Conservation (phyloP, 139 green algal species). For the Yamagishiella unicocca region DNA sequence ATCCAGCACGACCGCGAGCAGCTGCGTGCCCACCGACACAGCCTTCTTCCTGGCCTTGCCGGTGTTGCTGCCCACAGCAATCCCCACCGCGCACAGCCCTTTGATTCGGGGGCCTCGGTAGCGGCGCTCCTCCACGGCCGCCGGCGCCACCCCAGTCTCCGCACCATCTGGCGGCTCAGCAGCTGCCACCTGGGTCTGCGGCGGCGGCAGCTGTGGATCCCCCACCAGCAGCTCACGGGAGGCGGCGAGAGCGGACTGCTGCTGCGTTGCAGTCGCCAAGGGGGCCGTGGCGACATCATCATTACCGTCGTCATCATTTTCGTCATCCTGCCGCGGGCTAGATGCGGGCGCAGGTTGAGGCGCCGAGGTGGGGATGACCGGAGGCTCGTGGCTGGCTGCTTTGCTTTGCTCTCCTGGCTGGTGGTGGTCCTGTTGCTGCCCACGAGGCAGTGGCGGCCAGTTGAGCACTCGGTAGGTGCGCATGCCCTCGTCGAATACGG, state of each 20-base stretch:
- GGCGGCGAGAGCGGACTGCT: not conserved
- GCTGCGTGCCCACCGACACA: not conserved
- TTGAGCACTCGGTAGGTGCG: not conserved
- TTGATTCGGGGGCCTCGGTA: not conserved
- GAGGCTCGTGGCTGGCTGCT: no score
- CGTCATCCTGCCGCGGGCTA: no score
- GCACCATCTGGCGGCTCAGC: no score
- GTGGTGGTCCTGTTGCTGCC: no score
- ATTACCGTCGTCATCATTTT: no score
- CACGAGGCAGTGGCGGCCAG: slow-evolving; percentile 22
- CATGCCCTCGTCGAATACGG: not conserved
- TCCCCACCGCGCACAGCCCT: not conserved
- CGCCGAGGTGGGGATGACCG: no score
- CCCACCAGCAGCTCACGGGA: not conserved
- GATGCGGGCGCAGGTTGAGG: not conserved
- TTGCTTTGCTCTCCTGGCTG: no score
- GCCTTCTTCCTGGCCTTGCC: not conserved
- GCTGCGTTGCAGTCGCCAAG: no score
- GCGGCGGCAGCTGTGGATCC: no score
- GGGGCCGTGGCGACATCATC: no score
- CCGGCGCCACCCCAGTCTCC: not conserved
- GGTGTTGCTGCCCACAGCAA: not conserved
- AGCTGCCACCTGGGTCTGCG: no score
- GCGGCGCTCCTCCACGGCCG: not conserved
- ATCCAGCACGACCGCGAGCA: slow-evolving; percentile 8